phyloP scores from a whole-genome alignment of 1,284 basidiomycete genomes.

The Hypsizygus ulmarius region DNA sequence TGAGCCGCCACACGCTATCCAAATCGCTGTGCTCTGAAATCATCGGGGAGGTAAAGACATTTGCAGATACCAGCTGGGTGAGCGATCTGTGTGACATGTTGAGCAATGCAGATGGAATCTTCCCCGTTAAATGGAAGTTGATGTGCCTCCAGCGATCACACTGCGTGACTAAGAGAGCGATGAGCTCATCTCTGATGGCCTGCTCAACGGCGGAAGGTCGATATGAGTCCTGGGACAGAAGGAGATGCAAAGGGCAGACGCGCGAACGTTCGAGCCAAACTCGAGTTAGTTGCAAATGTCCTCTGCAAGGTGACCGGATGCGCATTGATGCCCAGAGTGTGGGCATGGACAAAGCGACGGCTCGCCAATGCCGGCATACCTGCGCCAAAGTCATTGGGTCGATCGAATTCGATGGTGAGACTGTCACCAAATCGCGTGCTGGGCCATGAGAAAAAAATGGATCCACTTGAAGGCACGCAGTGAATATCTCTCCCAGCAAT shows the following conservation, averaged over 20 bases:
- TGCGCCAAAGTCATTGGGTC: slow-evolving; percentile 12
- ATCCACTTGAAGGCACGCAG: neutral
- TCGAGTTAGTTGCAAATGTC: too few species aligned
- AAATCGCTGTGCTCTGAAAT: neutral
- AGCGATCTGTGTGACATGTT: slow-evolving; percentile 1
- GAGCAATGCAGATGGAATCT: slow-evolving; percentile 1
- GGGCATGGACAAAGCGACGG: slow-evolving; percentile 5
- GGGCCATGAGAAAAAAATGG: too few species aligned
- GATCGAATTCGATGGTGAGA: neutral
- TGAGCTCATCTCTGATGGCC: slow-evolving; percentile 2
- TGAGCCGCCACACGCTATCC: slow-evolving; percentile 5
- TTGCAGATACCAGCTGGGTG: slow-evolving; percentile 6
- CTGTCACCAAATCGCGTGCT: neutral
- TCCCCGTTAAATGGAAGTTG: slow-evolving; percentile 6
- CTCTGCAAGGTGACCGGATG: neutral
- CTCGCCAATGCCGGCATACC: slow-evolving; percentile 10
- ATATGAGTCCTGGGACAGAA: too few species aligned
- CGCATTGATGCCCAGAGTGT: slow-evolving; percentile 11
- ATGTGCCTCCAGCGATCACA: slow-evolving; percentile 9
- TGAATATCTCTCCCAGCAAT: slow-evolving; percentile 5
- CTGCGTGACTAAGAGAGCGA: slow-evolving; percentile 9
- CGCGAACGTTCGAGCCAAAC: too few species aligned
- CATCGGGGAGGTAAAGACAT: neutral
- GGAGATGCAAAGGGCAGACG: too few species aligned
- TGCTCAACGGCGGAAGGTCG: too few species aligned